A percentile compares a stretch with the other conserved stretches of the same genome.
phyloP scores from a whole-genome alignment of 371 early-diverging fungal genomes.

The Zancudomyces culisetae region DNA sequence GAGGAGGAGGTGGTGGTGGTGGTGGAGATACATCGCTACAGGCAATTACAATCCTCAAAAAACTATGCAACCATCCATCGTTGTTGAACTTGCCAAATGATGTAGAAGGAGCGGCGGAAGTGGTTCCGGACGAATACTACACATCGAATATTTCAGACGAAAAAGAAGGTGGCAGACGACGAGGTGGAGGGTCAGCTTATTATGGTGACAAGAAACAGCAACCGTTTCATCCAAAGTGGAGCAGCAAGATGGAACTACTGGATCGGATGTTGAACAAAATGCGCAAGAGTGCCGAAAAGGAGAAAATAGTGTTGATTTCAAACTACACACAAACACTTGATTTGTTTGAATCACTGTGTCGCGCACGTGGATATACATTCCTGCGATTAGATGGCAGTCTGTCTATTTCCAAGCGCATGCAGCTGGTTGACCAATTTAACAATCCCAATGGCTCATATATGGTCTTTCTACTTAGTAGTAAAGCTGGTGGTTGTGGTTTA shows the following conservation, averaged over 20 bases:
- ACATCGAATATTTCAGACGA: conserved; percentile 1
- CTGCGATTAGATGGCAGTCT: conserved; percentile 86
- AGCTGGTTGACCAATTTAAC: conserved; percentile 88
- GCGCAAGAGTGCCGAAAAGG: conserved; percentile 46
- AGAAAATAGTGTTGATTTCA: conserved; percentile 90
- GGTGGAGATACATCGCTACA: conserved; percentile 26
- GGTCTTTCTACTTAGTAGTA: conserved; percentile 85
- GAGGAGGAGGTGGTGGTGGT: conserved; percentile 12
- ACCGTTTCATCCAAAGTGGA: conserved; percentile 44
- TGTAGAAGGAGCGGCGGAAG: conserved; percentile 39
- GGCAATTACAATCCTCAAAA: conserved; percentile 82
- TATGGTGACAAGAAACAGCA: conserved; percentile 4
- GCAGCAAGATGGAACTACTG: conserved; percentile 76
- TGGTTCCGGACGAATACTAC: conserved; percentile 30
- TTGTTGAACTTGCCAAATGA: conserved; percentile 50
- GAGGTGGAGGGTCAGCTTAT: neutral
- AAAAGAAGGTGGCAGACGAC: conserved; percentile 4
- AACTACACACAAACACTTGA: conserved; percentile 97
- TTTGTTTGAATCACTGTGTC: conserved; percentile 72
- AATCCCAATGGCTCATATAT: conserved; percentile 67
- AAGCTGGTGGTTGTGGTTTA: conserved; percentile 96
- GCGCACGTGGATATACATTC: conserved; percentile 48
- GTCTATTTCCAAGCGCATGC: conserved; percentile 71
- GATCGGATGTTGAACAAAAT: conserved; percentile 39
- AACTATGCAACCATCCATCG: conserved; percentile 85